Evolutionary conservation across 148 eudicot species (phyloP).

Genomic region (Linanthus parryae): DNA sequence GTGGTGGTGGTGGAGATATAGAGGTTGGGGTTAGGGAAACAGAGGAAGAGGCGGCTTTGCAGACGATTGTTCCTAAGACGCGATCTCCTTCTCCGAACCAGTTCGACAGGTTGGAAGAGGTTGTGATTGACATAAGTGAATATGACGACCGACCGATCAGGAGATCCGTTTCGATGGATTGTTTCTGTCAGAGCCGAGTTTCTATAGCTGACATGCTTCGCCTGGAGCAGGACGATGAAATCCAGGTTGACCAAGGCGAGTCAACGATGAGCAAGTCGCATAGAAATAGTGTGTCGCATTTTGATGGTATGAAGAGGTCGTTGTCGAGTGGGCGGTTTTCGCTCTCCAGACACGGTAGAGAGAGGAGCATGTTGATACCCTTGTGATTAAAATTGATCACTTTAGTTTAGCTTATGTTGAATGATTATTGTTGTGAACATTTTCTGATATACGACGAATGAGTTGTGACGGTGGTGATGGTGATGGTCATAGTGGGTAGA

Average conservation of each 20-base stretch:
- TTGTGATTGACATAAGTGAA: conserved; percentile 21
- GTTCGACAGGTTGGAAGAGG: conserved; percentile 19
- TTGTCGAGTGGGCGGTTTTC: conserved; percentile 58
- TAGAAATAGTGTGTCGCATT: conserved; percentile 18
- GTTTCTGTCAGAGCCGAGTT: conserved; percentile 22
- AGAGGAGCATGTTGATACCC: conserved; percentile 24
- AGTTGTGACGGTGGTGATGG: too few relatives aligned
- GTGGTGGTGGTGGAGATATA: conserved; percentile 2
- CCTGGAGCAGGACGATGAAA: conserved; percentile 23
- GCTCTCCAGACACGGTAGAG: conserved; percentile 31
- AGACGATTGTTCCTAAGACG: conserved; percentile 4
- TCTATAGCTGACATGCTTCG: conserved; percentile 28
- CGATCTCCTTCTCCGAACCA: conserved; percentile 19
- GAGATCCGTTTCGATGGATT: conserved; percentile 65
- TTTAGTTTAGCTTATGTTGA: too few relatives aligned
- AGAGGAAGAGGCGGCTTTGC: conserved; percentile 7
- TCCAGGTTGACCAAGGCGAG: conserved; percentile 10
- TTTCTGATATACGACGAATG: too few relatives aligned
- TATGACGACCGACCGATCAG: conserved; percentile 19
- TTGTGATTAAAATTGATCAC: conserved; percentile 26
- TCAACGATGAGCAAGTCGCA: conserved; percentile 14
- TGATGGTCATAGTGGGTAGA: too few relatives aligned
- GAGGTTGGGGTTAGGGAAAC: conserved; percentile 5
- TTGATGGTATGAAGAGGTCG: conserved; percentile 46
- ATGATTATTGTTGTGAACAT: too few relatives aligned